Conservation (phyloP, 2,329 filamentous ascomycete genomes). For the Aspergillus melleus region DNA sequence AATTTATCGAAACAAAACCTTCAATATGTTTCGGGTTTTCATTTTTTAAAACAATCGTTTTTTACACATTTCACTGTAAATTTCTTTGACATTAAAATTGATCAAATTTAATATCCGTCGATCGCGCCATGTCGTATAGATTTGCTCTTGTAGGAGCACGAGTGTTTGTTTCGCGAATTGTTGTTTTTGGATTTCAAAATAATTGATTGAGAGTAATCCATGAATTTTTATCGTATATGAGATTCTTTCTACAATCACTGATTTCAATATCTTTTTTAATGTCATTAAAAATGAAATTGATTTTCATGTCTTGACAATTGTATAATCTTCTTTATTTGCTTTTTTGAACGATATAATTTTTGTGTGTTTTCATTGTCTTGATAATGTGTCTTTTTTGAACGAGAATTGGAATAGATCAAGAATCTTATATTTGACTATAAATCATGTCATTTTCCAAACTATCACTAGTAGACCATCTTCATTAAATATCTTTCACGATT, state of each 20-base stretch:
- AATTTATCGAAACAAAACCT: slow-evolving; percentile 11
- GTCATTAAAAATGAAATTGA: slow-evolving; percentile 26
- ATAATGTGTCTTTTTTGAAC: slow-evolving; percentile 15
- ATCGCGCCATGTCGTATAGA: slow-evolving; percentile 31
- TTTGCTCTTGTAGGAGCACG: slow-evolving; percentile 28
- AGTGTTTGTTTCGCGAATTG: slow-evolving; percentile 37
- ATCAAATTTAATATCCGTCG: slow-evolving; percentile 32
- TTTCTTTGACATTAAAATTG: slow-evolving; percentile 44
- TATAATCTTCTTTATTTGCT: slow-evolving; percentile 22
- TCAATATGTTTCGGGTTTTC: slow-evolving; percentile 28
- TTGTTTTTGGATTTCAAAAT: slow-evolving; percentile 40
- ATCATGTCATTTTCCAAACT: slow-evolving; percentile 26
- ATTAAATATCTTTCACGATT: slow-evolving; percentile 16
- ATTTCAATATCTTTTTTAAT: slow-evolving; percentile 31
- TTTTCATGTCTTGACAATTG: slow-evolving; percentile 20
- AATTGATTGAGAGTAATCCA: slow-evolving; percentile 35
- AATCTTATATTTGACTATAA: slow-evolving; percentile 20
- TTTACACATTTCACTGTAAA: slow-evolving; percentile 43
- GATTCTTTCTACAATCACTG: slow-evolving; percentile 32
- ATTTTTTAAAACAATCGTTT: slow-evolving; percentile 36
- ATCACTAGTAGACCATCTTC: slow-evolving; percentile 20
- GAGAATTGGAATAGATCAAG: slow-evolving; percentile 20
- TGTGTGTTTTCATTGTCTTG: slow-evolving; percentile 18
- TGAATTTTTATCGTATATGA: slow-evolving; percentile 29
- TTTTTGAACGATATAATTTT: slow-evolving; percentile 26